A percentile compares a stretch with the other conserved stretches of the same genome.
Conservation (phyloP, 2,329 filamentous ascomycete genomes). For the Calonectria pseudoturangicola region DNA sequence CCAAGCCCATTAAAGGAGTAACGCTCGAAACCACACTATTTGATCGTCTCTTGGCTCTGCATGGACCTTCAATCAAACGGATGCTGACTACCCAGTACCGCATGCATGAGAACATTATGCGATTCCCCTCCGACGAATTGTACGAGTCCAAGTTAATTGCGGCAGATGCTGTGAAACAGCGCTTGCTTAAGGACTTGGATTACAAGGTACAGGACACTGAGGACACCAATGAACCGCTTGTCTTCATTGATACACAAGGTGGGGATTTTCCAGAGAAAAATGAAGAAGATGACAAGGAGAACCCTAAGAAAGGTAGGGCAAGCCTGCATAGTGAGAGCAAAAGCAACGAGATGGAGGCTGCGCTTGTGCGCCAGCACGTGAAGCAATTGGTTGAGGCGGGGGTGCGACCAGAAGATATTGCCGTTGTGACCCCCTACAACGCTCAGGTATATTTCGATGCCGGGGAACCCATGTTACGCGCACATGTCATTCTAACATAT, state of each 20-base stretch:
- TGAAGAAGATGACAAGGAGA: slow-evolving; percentile 79
- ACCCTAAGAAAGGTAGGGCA: slow-evolving; percentile 66
- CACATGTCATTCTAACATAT: slow-evolving; percentile 46
- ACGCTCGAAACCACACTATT: slow-evolving; percentile 94
- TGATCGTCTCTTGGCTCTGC: slow-evolving; percentile 87
- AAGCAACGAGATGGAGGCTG: slow-evolving; percentile 93
- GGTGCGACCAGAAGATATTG: slow-evolving; percentile 88
- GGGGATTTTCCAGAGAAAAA: slow-evolving; percentile 91
- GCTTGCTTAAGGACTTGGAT: slow-evolving; percentile 84
- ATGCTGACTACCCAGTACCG: slow-evolving; percentile 99
- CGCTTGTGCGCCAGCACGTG: slow-evolving; percentile 87
- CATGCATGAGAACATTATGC: slow-evolving; percentile 98
- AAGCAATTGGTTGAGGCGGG: slow-evolving; percentile 84
- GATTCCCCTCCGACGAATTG: slow-evolving; percentile 90
- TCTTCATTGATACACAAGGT: slow-evolving; percentile 98
- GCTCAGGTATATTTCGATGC: slow-evolving; percentile 77
- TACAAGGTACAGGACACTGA: slow-evolving; percentile 88
- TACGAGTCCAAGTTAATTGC: slow-evolving; percentile 90
- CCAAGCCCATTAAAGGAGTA: slow-evolving; percentile 69
- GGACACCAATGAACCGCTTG: slow-evolving; percentile 89
- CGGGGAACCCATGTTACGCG: slow-evolving; percentile 33
- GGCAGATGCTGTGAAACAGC: slow-evolving; percentile 83
- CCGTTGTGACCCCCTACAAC: slow-evolving; percentile 97
- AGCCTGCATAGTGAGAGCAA: slow-evolving; percentile 79
- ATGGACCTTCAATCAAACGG: slow-evolving; percentile 89